A percentile compares a stretch with the other conserved stretches of the same genome.
Evolutionary conservation across 805 yeast species (phyloP).

Genomic region (Ogataea corticis): DNA sequence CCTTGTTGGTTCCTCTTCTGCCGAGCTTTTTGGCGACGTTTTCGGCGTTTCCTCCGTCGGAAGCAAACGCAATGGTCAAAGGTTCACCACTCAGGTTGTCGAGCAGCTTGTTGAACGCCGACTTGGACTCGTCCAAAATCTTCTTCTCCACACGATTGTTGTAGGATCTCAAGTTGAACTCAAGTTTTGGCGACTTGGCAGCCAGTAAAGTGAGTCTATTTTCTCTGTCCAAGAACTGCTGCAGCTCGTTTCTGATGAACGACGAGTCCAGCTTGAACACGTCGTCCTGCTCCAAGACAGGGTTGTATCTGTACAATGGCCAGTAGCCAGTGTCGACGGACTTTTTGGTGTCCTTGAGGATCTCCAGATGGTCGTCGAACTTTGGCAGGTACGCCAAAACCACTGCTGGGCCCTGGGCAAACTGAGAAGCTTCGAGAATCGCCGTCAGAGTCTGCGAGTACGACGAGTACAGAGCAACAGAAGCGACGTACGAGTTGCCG

Average conservation of each 20-base stretch:
- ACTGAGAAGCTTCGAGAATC: constrained; percentile 83
- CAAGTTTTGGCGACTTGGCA: constrained; percentile 67
- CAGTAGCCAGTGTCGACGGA: constrained; percentile 95
- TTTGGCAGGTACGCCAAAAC: constrained; percentile 91
- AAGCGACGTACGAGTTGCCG: constrained; percentile 87
- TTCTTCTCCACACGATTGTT: constrained; percentile 60
- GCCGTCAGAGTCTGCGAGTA: constrained; percentile 92
- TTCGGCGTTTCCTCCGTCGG: constrained; percentile 91
- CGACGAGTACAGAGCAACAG: constrained; percentile 90
- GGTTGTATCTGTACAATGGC: constrained; percentile 90
- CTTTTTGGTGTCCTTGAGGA: constrained; percentile 80
- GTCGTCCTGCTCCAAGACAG: constrained; percentile 52
- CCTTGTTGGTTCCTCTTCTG: constrained; percentile 78
- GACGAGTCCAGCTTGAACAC: constrained; percentile 82
- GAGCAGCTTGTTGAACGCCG: constrained; percentile 71
- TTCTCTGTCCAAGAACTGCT: constrained; percentile 83
- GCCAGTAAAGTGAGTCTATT: constrained; percentile 81
- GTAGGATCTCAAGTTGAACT: constrained; percentile 72
- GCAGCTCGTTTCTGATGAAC: constrained; percentile 70
- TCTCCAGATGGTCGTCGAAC: constrained; percentile 64
- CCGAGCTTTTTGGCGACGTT: constrained; percentile 75
- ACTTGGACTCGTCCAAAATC: constrained; percentile 57
- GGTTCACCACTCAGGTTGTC: constrained; percentile 95
- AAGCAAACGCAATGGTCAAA: constrained; percentile 78
- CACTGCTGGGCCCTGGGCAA: constrained; percentile 80